A percentile compares a stretch with the other conserved stretches of the same genome.
These are phyloP conservation scores for Sporothrix humicola DNA, from an alignment of 2,329 filamentous ascomycete species.

Conservation along the genomic window DNA sequence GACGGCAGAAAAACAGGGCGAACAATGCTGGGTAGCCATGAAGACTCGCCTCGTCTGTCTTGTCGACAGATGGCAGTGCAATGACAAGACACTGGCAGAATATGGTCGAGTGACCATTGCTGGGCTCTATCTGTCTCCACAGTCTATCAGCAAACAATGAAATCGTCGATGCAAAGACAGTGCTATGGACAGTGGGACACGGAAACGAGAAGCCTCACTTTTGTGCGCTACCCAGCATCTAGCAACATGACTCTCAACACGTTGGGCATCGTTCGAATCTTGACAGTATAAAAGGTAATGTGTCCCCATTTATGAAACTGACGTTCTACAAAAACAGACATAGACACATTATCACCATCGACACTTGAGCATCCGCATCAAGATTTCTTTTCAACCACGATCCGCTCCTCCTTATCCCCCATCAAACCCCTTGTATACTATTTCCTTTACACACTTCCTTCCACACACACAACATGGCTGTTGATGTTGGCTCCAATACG, in stretches of 20 bases:
- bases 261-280: constrained; percentile 4
- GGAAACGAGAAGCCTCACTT: constrained; percentile 14
- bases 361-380: not conserved
- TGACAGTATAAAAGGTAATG: not conserved
- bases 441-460: not conserved
- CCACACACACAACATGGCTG: constrained; percentile 24
- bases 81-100: not conserved
- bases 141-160: not conserved
- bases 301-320: not conserved
- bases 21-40: not conserved
- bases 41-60: not conserved
- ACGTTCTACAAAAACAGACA: not conserved
- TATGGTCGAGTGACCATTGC: not conserved
- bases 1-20: constrained; percentile 6
- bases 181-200: not conserved
- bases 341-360: not conserved
- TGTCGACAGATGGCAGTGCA: not conserved
- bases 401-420: not conserved
- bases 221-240: not conserved
- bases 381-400: not conserved
- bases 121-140: not conserved
- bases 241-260: not conserved
- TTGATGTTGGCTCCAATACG: constrained; percentile 19
- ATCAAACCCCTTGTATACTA: not conserved
- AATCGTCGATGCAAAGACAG: not conserved